Base-by-base conservation (phyloP, 1,139 yeast species). In the Zygoascus hellenicus region DNA sequence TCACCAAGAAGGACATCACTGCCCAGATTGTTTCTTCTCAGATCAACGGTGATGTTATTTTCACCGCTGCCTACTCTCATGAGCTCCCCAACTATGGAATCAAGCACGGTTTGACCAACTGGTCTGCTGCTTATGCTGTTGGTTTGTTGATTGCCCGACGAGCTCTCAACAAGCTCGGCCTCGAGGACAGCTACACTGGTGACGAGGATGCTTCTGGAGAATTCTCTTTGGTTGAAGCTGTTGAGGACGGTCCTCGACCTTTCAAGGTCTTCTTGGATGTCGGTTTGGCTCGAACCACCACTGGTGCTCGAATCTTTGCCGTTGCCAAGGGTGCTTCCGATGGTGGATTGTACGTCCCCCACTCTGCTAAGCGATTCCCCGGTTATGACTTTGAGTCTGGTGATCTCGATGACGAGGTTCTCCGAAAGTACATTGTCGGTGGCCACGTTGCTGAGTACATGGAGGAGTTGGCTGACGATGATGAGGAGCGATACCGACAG, bases 381-480 rank as follows among this genome's bases (percentile, higher is more conserved):
- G 99, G 98, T 79, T 92, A 92, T 95, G 99, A 92, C 77, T 86
- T 90, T 68, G 99, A 92, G 80, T 71, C 85, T 66, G 96, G 49
- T 38, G 98, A 92, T 78, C 83, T 94, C 70, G 98, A 92, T 71
- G 89, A 97, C 67, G 98, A 94, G 72, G 76, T 83, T 65, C 85
- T 94, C 76, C 89, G 97, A 86, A 88, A 87, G 77, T 90, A 94
- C 96, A 92, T 92, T 81, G 86, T 90, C 72, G 98, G 95, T 79
- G 97, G 97, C 74, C 98, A 92, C 84, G 90, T 92, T 71, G 85
- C 98, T 71, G 98, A 94, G 81, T 94, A 92, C 94, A 94, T 94
- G 96, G 98, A 92, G 81, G 97, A 92, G 81, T 87, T 92, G 74
- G 92, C 92, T 76, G 99, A 92, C 70, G 99, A 92, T 74, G 99